Evolutionary conservation across 2,329 filamentous ascomycete species (phyloP).

Genomic region (Pseudovirgaria hyperparasitica): DNA sequence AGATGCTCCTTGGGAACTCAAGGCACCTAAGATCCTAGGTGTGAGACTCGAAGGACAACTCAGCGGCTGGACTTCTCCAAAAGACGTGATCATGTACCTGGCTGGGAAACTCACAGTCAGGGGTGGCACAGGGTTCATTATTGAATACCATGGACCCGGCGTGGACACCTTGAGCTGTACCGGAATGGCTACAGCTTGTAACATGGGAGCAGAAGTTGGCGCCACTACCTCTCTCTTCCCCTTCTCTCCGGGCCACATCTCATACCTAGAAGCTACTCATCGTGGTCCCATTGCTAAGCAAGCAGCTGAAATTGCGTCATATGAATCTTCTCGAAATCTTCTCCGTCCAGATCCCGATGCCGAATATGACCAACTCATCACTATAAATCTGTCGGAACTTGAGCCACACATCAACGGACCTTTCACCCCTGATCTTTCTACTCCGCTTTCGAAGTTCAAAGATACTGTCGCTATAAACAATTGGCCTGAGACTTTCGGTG

Average conservation of each 20-base stretch:
- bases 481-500: slow-evolving; percentile 86
- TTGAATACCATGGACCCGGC: slow-evolving; percentile 87
- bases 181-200: slow-evolving; percentile 83
- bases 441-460: slow-evolving; percentile 82
- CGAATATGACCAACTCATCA: slow-evolving; percentile 81
- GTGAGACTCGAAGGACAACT: slow-evolving; percentile 75
- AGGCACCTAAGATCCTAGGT: slow-evolving; percentile 81
- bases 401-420: slow-evolving; percentile 97
- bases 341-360: slow-evolving; percentile 69
- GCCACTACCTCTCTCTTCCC: slow-evolving; percentile 96
- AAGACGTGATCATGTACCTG: slow-evolving; percentile 86
- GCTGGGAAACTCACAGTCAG: slow-evolving; percentile 84
- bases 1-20: slow-evolving; percentile 93
- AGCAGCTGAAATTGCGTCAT: slow-evolving; percentile 47
- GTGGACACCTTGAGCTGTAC: slow-evolving; percentile 82
- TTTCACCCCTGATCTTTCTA: slow-evolving; percentile 90
- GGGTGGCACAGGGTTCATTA: slow-evolving; percentile 86
- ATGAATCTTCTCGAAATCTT: slow-evolving; percentile 47
- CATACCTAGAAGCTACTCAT: slow-evolving; percentile 79
- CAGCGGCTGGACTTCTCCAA: slow-evolving; percentile 83
- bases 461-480: slow-evolving; percentile 68
- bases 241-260: slow-evolving; percentile 69
- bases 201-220: slow-evolving; percentile 78
- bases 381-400: slow-evolving; percentile 76
- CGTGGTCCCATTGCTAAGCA: slow-evolving; percentile 56